Percentiles rank a stretch among this genome's conserved stretches.
Evolutionary conservation across 164 flowering plant species (phyloP).

Genomic region (Paratinospora sagittata): DNA sequence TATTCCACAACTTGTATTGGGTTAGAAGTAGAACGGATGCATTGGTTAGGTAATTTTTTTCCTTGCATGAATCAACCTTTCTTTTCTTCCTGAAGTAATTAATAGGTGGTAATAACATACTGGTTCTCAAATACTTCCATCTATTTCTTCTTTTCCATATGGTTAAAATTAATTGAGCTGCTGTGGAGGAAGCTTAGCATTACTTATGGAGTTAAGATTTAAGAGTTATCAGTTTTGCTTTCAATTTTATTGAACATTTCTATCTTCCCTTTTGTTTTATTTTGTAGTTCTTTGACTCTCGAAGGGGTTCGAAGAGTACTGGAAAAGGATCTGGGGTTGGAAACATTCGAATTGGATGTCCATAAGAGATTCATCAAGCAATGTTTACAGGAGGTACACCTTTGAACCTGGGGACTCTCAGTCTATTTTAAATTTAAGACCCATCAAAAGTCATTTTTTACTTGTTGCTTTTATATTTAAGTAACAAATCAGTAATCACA

Average conservation of each 20-base stretch:
- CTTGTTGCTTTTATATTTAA: too few relatives aligned
- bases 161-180: neutral
- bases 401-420: neutral
- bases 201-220: neutral
- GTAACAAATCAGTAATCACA: too few relatives aligned
- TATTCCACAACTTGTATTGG: too few relatives aligned
- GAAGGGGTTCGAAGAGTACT: slow-evolving; percentile 67
- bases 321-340: slow-evolving; percentile 78
- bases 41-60: too few relatives aligned
- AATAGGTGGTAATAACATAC: neutral
- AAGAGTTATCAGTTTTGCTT: neutral
- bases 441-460: too few relatives aligned
- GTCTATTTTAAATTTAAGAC: slow-evolving; percentile 2
- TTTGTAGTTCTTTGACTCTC: slow-evolving; percentile 63
- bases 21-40: too few relatives aligned
- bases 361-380: slow-evolving; percentile 73
- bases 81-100: neutral
- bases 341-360: slow-evolving; percentile 57
- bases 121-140: neutral
- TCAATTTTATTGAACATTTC: too few relatives aligned
- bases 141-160: neutral
- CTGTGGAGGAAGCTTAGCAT: neutral
- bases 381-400: slow-evolving; percentile 51
- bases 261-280: slow-evolving; percentile 2
- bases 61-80: neutral